These are phyloP conservation scores for Aspergillus leporis DNA, from an alignment of 495 filamentous ascomycete species.

Conservation along the genomic window DNA sequence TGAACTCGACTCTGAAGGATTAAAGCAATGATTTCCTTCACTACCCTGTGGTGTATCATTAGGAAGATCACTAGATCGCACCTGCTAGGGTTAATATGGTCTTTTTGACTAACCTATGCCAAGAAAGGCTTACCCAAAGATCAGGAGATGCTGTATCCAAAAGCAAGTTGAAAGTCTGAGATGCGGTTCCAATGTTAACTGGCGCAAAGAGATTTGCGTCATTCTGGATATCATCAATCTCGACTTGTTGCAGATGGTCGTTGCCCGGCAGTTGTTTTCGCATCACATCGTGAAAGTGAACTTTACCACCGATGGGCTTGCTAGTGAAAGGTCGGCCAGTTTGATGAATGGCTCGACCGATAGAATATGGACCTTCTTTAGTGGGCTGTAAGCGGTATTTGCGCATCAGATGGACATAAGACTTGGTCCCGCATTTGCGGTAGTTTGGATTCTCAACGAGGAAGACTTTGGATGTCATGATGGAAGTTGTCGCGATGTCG, in stretches of 20 bases:
- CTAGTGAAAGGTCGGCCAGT: constrained; percentile 44
- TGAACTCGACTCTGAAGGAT: constrained; percentile 61
- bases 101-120: background rate
- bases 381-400: constrained; percentile 73
- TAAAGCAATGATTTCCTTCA: constrained; percentile 51
- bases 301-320: constrained; percentile 47
- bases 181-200: constrained; percentile 67
- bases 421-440: constrained; percentile 66
- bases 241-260: constrained; percentile 54
- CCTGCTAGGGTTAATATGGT: constrained; percentile 35
- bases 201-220: constrained; percentile 69
- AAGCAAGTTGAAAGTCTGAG: constrained; percentile 65
- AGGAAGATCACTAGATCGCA: constrained; percentile 62
- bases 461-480: constrained; percentile 43
- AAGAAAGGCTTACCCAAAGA: constrained; percentile 62
- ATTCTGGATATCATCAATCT: constrained; percentile 73
- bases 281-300: constrained; percentile 44
- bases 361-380: constrained; percentile 65
- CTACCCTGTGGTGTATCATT: constrained; percentile 29
- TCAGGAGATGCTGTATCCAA: constrained; percentile 80
- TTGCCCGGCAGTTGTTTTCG: constrained; percentile 48
- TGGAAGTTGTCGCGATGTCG: background rate
- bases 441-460: constrained; percentile 63
- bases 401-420: constrained; percentile 67
- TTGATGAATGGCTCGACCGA: constrained; percentile 44